A percentile compares a stretch with the other conserved stretches of the same genome.
Evolutionary conservation across 192 early-diverging fungal genomes (phyloP).

Genomic region (Gorgonomyces haynaldii): DNA sequence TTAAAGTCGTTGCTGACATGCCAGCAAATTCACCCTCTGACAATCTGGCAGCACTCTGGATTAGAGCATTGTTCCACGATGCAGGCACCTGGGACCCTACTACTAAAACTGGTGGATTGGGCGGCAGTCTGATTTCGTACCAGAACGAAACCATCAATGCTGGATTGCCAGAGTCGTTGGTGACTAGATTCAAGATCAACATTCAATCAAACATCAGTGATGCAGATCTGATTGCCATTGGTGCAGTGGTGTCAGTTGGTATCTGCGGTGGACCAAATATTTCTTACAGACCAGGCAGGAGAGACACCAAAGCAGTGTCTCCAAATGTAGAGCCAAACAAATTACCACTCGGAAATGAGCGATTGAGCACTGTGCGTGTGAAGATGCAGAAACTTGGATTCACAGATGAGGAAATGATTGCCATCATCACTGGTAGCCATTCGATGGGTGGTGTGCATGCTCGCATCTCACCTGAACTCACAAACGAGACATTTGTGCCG

Average conservation of each 20-base stretch:
- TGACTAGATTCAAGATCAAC: not conserved
- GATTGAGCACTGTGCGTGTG: not conserved
- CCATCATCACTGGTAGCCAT: conserved; percentile 17
- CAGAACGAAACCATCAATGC: not conserved
- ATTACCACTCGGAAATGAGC: not conserved
- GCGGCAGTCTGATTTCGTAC: not conserved
- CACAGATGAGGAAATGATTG: conserved; percentile 15
- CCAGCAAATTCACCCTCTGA: conserved; percentile 7
- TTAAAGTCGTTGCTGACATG: conserved; percentile 3
- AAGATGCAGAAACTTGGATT: conserved; percentile 6
- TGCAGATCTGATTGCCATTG: conserved; percentile 24
- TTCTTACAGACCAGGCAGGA: conserved; percentile 10
- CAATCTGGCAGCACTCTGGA: conserved; percentile 27
- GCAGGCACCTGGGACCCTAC: conserved; percentile 3
- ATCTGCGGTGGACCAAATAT: conserved; percentile 22
- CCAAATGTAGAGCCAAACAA: no score
- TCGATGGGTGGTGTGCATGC: conserved; percentile 13
- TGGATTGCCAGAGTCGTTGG: not conserved
- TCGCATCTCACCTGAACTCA: conserved; percentile 2
- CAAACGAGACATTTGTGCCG: conserved; percentile 16
- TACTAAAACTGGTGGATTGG: not conserved
- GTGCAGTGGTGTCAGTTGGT: conserved; percentile 12
- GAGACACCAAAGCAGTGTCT: not conserved
- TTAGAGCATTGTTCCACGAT: conserved; percentile 24
- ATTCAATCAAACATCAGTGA: not conserved